A percentile compares a stretch with the other conserved stretches of the same genome.
Conservation (phyloP, 139 green algal species). For the Picochlorum sp. region DNA sequence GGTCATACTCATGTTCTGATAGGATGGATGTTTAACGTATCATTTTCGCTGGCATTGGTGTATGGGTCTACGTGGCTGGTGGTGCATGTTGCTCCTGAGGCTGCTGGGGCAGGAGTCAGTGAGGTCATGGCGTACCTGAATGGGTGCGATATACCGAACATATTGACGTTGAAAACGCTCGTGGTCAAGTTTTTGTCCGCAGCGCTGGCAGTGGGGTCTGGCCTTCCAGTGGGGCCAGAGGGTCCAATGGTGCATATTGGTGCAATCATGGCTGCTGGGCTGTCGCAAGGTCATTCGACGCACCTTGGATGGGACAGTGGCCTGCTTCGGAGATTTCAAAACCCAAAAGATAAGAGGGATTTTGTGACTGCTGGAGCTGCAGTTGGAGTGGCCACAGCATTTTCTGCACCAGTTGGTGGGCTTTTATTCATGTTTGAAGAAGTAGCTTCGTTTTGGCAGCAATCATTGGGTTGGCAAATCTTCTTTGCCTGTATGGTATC, state of each 20-base stretch:
- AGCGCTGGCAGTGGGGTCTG: conserved; percentile 57
- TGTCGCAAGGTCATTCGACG: conserved; percentile 76
- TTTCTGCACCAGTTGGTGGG: conserved; percentile 72
- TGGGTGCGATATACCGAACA: conserved; percentile 62
- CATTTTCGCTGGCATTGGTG: conserved; percentile 52
- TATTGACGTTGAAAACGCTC: conserved; percentile 80
- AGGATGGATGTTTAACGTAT: conserved; percentile 75
- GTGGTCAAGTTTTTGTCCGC: conserved; percentile 72
- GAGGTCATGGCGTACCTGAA: conserved; percentile 90
- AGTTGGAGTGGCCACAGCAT: conserved; percentile 72
- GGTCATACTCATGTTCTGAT: conserved; percentile 37
- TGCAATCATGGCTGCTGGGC: conserved; percentile 40
- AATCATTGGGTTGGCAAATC: conserved; percentile 72
- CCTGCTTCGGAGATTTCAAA: conserved; percentile 71
- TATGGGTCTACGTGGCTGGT: conserved; percentile 54
- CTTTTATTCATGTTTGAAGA: conserved; percentile 87
- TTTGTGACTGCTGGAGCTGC: conserved; percentile 81
- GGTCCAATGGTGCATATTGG: conserved; percentile 87
- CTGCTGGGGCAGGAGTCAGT: conserved; percentile 57
- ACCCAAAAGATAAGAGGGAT: conserved; percentile 83
- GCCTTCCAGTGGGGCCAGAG: conserved; percentile 78
- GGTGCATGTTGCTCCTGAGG: conserved; percentile 61
- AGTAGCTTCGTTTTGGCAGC: conserved; percentile 72
- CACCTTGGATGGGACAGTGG: conserved; percentile 57
- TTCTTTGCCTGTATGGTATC: conserved; percentile 70